phyloP scores from a whole-genome alignment of 2,329 filamentous ascomycete genomes.

The Sporothrix euskadiensis region DNA sequence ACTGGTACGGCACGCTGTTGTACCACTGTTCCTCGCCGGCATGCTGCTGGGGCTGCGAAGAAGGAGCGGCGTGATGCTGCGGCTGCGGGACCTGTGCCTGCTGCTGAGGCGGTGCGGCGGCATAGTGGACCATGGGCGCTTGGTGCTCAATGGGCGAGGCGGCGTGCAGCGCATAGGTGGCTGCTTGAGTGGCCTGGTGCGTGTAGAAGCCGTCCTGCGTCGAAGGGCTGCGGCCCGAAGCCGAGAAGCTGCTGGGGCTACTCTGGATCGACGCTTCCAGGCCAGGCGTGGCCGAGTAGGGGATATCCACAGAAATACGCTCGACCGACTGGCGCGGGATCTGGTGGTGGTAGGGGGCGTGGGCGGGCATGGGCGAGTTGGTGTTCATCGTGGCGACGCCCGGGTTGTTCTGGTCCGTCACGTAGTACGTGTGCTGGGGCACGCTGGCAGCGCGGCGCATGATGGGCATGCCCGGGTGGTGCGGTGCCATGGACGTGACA shows the following conservation, averaged over 20 bases:
- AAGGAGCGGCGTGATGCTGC: constrained; percentile 44
- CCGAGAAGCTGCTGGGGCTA: constrained; percentile 61
- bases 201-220: constrained; percentile 59
- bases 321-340: constrained; percentile 53
- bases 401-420: constrained; percentile 63
- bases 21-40: constrained; percentile 55
- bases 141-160: constrained; percentile 51
- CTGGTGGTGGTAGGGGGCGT: constrained; percentile 46
- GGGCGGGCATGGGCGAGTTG: constrained; percentile 40
- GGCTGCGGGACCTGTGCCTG: constrained; percentile 42
- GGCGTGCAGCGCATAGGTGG: constrained; percentile 52
- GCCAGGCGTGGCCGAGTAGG: constrained; percentile 52
- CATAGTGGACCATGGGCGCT: constrained; percentile 43
- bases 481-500: constrained; percentile 26
- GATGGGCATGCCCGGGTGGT: constrained; percentile 49
- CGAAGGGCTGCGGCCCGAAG: constrained; percentile 55
- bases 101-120: constrained; percentile 42
- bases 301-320: constrained; percentile 51
- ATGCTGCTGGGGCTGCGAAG: constrained; percentile 40
- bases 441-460: constrained; percentile 52
- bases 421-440: constrained; percentile 53
- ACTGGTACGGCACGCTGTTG: constrained; percentile 52
- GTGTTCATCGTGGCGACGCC: constrained; percentile 63
- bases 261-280: constrained; percentile 54
- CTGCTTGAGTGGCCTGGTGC: constrained; percentile 52